Base-by-base conservation (phyloP, 2,329 filamentous ascomycete genomes). In the Corynespora cassiicola region DNA sequence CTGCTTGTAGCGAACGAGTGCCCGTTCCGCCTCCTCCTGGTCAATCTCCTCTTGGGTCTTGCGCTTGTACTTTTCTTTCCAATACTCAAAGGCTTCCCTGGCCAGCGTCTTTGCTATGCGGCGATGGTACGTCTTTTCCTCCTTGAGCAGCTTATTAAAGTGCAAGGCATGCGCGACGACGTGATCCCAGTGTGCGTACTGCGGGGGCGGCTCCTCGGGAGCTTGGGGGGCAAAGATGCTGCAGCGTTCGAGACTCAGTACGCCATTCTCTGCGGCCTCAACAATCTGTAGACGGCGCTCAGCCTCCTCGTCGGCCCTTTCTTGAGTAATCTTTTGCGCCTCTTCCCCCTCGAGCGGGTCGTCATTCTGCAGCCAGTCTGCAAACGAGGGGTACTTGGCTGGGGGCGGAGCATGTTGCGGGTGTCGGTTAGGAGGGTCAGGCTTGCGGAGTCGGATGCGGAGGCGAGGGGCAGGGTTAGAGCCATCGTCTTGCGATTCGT, bases 151-250 rank as follows among this genome's bases (percentile, higher is more conserved):
- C 56, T 84, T 87, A 31, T 88, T 84, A 54, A 97, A 92, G 54
- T 91, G 86, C 9, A 86, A 63, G 42, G 87, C 85, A 45, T 95
- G 91, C 30, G 85, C 85, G 29, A 87, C 76, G 36, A 97, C 77
- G 62, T 97, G 88, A 59, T 97, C 91, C 60, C 83, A 80, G 53
- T 95, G 90, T n/a, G 87, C 84, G 75, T 89, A 97, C 58, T 94
- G 89, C 35, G 80, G 78, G 0, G 83, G 80, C 0, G 88, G 88
- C 55, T 95, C 87, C 39, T 88, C 84, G 43, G 79, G 78, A 9
- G 82, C 75, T 47, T 94, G 88, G 0, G 88, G 87, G 12, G 84
- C 77, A 54, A 88, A 94, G 16, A 86, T 72, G 2, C 84, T 85
- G 61, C 88, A 92, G 43, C 79, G 77, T 43, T 84, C 82, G 36